Base-by-base conservation (phyloP, 2,329 filamentous ascomycete species). In the Coniella vitis region DNA sequence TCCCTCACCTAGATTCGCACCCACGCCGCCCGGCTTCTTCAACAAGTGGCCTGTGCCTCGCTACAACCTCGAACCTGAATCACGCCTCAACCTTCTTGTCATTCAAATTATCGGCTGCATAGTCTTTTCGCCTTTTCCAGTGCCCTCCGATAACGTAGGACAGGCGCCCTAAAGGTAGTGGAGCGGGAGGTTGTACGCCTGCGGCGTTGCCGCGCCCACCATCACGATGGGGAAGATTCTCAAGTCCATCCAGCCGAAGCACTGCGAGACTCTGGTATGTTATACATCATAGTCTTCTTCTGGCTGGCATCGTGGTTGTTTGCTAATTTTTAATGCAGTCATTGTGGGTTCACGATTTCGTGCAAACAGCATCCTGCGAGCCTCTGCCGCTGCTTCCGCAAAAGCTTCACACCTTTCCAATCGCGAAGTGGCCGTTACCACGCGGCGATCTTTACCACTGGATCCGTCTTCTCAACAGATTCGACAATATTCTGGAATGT, bases 361-460 rank as follows among this genome's bases (percentile, higher is more conserved):
- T 95, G 60, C 74, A 83, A 60, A 75, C 76, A 57, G 83, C 86
- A 43, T 82, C 81, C 57, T 76, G 77, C 50, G 74, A 79, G 56
- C 79, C 89, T 41, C 71, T 96, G 60, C 83, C 85, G 60, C 79
- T 87, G 63, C 76, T 98, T 57, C 87, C 89, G 57, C 72, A 79
- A 59, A 80, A 86, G 57, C 84, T 98, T 56, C 75, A 77, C 59
- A 79, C 78, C 48, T 97, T 97, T 64, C 90, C 91, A 51, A 49
- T 53, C 38, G 83, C 84, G 56, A 76, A 84, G 76, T 98, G 93
- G 93, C 90, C 90, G 2, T 95, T 97, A 62, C 91, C 91, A 35
- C 82, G 91, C 65, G 94, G 93, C 53, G 93, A 98, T 65, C 74
- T 97, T 25, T 97, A 97, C 65, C 91, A 98, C 73, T 98, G 94